Percentiles rank a stretch among this genome's conserved stretches.
Conservation (phyloP, 2,329 filamentous ascomycete species). For the Penicillium polonicum region DNA sequence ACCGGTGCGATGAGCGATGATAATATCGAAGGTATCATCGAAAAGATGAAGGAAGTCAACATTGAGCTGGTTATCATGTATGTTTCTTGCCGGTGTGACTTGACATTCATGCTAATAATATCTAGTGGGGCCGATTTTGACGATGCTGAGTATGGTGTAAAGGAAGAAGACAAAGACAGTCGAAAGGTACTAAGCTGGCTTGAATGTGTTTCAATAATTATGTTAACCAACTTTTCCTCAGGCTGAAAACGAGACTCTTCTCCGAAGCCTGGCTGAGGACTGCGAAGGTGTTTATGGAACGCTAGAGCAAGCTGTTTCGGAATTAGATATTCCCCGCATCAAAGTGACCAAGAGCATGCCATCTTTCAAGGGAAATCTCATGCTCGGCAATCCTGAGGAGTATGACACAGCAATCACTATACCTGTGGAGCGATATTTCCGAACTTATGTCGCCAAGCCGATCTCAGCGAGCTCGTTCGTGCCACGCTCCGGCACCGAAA, state of each 20-base stretch:
- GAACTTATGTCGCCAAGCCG: constrained; percentile 73
- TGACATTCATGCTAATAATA: constrained; percentile 24
- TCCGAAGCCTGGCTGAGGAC: constrained; percentile 64
- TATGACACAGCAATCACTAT: constrained; percentile 77
- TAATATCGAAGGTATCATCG: constrained; percentile 66
- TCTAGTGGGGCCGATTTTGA: constrained; percentile 87
- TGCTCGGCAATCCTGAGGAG: constrained; percentile 71
- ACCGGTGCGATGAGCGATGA: constrained; percentile 70
- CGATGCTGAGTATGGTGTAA: constrained; percentile 82
- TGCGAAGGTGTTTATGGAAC: constrained; percentile 79
- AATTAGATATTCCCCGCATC: constrained; percentile 72
- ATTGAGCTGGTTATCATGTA: constrained; percentile 80
- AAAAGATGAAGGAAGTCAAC: constrained; percentile 70
- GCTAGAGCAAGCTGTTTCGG: constrained; percentile 77
- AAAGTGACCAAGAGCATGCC: constrained; percentile 75
- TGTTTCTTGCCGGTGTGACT: constrained; percentile 36
- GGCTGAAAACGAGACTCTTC: constrained; percentile 68
- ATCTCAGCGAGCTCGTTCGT: constrained; percentile 77
- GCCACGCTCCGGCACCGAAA: constrained; percentile 47
- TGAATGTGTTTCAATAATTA: neutral
- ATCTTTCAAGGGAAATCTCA: constrained; percentile 75
- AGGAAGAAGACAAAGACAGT: constrained; percentile 79
- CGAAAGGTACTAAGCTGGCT: constrained; percentile 57
- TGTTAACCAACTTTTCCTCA: constrained; percentile 32
- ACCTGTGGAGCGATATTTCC: constrained; percentile 86